Percentiles rank a stretch among this genome's conserved stretches.
phyloP scores from a whole-genome alignment of 345 rosid genomes.

The Hibiscus trionum region DNA sequence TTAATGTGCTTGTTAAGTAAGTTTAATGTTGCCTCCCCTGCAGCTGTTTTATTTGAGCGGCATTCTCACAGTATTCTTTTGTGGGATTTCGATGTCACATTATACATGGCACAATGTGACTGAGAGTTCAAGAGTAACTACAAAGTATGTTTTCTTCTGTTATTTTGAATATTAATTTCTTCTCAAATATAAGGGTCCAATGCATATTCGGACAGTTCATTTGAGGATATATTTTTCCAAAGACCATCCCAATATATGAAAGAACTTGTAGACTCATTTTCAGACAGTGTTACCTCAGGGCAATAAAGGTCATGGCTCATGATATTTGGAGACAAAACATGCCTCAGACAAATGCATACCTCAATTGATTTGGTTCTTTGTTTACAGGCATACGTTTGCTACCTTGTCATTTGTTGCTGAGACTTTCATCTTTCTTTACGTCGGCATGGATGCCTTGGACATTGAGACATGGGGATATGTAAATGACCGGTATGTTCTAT shows the following conservation, averaged over 20 bases:
- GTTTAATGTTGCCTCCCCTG: constrained; percentile 15
- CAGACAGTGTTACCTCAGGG: not conserved
- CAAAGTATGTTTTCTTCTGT: constrained; percentile 42
- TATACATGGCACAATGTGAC: constrained; percentile 94
- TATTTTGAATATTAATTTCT: not conserved
- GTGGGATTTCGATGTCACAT: constrained; percentile 92
- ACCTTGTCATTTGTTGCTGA: constrained; percentile 92
- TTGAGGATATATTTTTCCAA: not conserved
- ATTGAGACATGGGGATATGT: constrained; percentile 86
- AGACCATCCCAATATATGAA: not conserved
- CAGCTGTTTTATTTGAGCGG: constrained; percentile 77
- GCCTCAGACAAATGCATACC: not conserved
- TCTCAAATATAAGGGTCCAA: not conserved
- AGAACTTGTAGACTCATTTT: not conserved
- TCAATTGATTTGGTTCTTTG: constrained; percentile 5
- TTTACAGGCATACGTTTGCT: constrained; percentile 82
- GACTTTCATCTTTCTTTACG: constrained; percentile 86
- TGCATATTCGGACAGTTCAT: not conserved
- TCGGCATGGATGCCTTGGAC: constrained; percentile 99
- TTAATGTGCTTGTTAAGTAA: not conserved
- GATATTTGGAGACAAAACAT: not conserved
- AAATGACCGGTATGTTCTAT: constrained; percentile 45
- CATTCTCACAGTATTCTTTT: constrained; percentile 82
- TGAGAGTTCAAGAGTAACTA: constrained; percentile 77
- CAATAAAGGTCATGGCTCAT: not conserved